phyloP scores from a whole-genome alignment of 1,139 yeast species.

The Saccharomyces hybrid region DNA sequence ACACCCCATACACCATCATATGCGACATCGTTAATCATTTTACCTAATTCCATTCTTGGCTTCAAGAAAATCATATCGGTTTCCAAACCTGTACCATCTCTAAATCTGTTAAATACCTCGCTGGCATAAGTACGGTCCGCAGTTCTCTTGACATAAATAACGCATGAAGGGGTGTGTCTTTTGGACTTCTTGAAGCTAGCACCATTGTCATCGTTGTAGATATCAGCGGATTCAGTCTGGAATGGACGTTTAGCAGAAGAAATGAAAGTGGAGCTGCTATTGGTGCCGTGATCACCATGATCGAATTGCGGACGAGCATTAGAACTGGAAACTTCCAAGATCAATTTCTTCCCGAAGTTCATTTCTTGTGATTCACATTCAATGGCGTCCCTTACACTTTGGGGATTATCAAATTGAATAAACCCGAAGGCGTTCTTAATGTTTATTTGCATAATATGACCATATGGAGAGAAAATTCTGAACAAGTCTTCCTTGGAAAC shows the following conservation, averaged over 20 bases:
- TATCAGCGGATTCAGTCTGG: constrained; percentile 23
- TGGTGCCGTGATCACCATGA: constrained; percentile 32
- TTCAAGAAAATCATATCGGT: constrained; percentile 42
- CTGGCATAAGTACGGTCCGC: constrained; percentile 53
- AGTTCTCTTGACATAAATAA: constrained; percentile 57
- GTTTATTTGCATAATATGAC: constrained; percentile 68
- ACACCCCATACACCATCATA: constrained; percentile 73
- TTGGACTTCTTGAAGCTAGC: constrained; percentile 25
- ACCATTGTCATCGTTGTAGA: constrained; percentile 24
- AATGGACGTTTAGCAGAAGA: constrained; percentile 32
- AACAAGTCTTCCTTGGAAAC: constrained; percentile 63
- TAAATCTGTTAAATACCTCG: constrained; percentile 48
- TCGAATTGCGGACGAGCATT: constrained; percentile 34
- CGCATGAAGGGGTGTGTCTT: constrained; percentile 47
- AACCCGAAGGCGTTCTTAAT: constrained; percentile 80
- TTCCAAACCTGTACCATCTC: constrained; percentile 41
- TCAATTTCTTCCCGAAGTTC: constrained; percentile 52
- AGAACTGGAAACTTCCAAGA: constrained; percentile 72
- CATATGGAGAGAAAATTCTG: constrained; percentile 62
- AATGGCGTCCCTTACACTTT: constrained; percentile 61
- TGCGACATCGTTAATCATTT: constrained; percentile 67
- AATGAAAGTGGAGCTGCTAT: constrained; percentile 30
- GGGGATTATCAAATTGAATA: constrained; percentile 61
- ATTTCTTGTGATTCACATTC: constrained; percentile 58
- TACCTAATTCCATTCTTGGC: constrained; percentile 45